Base-by-base conservation (phyloP, 352 stramenopile genomes). In the Phytophthora multivora region DNA sequence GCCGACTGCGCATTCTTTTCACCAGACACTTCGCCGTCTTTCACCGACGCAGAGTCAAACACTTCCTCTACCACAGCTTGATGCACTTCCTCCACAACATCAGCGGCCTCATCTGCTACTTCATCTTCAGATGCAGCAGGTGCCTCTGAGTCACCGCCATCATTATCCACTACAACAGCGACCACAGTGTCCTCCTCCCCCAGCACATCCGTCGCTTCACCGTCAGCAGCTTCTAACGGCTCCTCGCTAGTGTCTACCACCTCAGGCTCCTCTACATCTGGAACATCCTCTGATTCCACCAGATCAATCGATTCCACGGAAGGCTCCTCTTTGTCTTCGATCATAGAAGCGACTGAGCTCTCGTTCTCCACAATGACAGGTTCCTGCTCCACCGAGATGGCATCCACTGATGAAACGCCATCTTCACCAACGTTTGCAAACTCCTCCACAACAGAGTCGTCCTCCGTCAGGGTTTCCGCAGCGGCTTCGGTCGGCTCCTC, bases 61-160 rank as follows among this genome's bases (percentile, higher is more conserved):
- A 11, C 46, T 36, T 33, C 50, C 23, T 42, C 51, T n/a, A 38
- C 25, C 26, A 39, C 46, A 45, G 11, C 15, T 25, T 56, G 48
- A 25, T 46, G 13, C 11, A 16, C 46, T 36, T 64, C 43, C 4
- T 46, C 38, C 5, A 12, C 15, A 36, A 8, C 39, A 51, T 56
- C 43, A 54, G 12, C 19, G 4, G 21, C 39, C n/a, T 15, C n/a
- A 36, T 52, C 36, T 9, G 23, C 31, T 26, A n/a, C 49, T 31
- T 73, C 31, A 19, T 8, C 36, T 21, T 60, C 54, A 11, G n/a
- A n/a, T 31, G 26, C 23, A 42, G 8, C 31, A 28, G 39, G 43
- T 15, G 18, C 7, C 12, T 33, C 33, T 4, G 42, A 48, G 43
- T 52, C 33, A 16, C 46, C 61, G n/a, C 16, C 33, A 16, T 46